Conservation (phyloP, 2,329 filamentous ascomycete genomes). For the Orbilia brochopaga region DNA sequence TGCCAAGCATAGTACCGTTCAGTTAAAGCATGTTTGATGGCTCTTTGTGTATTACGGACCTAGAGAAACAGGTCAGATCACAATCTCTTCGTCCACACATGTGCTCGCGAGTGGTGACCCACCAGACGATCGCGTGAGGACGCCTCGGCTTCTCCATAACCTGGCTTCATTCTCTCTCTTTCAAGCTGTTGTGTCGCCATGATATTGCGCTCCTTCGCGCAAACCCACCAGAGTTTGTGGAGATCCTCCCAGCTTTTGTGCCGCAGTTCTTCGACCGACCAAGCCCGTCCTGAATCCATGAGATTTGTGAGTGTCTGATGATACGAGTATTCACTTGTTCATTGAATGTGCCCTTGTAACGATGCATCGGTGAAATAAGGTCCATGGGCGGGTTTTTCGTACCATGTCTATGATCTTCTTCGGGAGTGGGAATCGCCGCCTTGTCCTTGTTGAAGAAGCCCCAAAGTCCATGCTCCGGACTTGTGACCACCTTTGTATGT, state of each 20-base stretch:
- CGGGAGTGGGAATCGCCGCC: conserved; percentile 72
- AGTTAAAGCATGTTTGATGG: conserved; percentile 82
- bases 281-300: conserved; percentile 69
- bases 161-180: conserved; percentile 69
- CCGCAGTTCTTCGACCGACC: conserved; percentile 84
- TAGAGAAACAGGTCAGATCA: conserved; percentile 57
- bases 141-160: conserved; percentile 75
- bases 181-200: conserved; percentile 78
- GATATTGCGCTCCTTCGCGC: conserved; percentile 86
- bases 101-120: conserved; percentile 7
- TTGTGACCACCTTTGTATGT: conserved; percentile 65
- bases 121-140: conserved; percentile 64
- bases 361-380: not conserved
- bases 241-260: conserved; percentile 92
- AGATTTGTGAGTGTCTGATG: not conserved
- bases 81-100: not conserved
- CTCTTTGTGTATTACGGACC: conserved; percentile 77
- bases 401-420: conserved; percentile 74
- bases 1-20: conserved; percentile 90
- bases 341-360: not conserved
- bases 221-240: conserved; percentile 92
- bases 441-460: conserved; percentile 80
- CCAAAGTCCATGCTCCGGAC: conserved; percentile 85
- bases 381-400: conserved; percentile 52
- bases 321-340: not conserved